Evolutionary conservation across 2,329 filamentous ascomycete genomes (phyloP), one percentile per base, ranked within the genome.

Genomic region (Colletotrichum incanum): DNA sequence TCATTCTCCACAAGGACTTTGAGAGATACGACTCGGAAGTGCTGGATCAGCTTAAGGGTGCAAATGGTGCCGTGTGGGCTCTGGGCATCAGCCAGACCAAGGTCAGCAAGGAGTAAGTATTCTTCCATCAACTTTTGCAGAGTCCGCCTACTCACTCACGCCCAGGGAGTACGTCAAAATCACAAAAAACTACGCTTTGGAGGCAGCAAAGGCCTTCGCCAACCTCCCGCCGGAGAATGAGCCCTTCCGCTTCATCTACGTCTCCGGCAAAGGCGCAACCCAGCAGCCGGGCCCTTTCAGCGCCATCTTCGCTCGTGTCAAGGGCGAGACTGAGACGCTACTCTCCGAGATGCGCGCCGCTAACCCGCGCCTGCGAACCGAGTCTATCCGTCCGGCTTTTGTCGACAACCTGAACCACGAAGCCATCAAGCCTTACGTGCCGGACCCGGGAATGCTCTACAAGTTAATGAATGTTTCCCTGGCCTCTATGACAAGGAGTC

Each of bases 41-140:
- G 2, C 84, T 94, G 12, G 74, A 81, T 31, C 84, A 91, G 77
- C 84, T 95, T 0, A 84, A 86, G 64, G 92, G 89, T 28, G 93
- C 93, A 0, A 83, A 87, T 9, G 93, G 91, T 2, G 93, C 90
- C 71, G 91, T 95, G 1, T 95, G 93, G 93, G 93, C 93, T 0
- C 84, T 92, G 56, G 93, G 93, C 0, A 90, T 91, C 59, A 90
- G 88, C 73, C 88, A 91, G 76, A 89, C 80, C 14, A 82, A 86
- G 50, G 91, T 93, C 9, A 78, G 78, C 68, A 89, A 88, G 72
- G 89, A 92, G 87, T 91, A 77, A 72, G 86, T 78, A 20, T 55
- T 9, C 37, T 18, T 16, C 3, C 2, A n/a, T 28, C 18, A 18
- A 39, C 6, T 50, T 12, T 31, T 2, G 41, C 18, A 31, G 26